A percentile compares a stretch with the other conserved stretches of the same genome.
phyloP scores from a whole-genome alignment of 2,329 filamentous ascomycete genomes.

The Sporothrix protearum region DNA sequence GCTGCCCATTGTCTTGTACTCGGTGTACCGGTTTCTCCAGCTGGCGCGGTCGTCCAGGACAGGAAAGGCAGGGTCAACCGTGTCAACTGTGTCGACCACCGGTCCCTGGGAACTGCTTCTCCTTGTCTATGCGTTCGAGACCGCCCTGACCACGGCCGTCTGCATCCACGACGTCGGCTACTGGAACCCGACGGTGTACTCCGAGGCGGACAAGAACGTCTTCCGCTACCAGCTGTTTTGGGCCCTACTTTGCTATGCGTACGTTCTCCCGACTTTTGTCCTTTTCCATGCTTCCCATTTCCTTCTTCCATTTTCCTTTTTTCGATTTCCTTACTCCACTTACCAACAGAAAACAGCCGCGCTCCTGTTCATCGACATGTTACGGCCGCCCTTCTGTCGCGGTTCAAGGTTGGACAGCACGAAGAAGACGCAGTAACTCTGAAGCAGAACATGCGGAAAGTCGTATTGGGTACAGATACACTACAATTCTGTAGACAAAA shows the following conservation, averaged over 20 bases:
- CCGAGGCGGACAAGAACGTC: constrained; percentile 43
- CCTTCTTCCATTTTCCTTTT: too few species aligned
- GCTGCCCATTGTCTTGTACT: constrained; percentile 50
- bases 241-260: constrained; percentile 53
- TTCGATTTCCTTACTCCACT: too few species aligned
- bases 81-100: constrained; percentile 33
- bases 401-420: constrained; percentile 39
- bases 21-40: constrained; percentile 41
- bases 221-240: constrained; percentile 51
- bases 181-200: constrained; percentile 48
- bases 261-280: constrained; percentile 37
- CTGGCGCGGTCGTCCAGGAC: neutral
- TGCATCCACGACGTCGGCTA: constrained; percentile 50
- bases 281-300: neutral
- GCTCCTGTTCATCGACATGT: constrained; percentile 55
- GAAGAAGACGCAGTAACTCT: constrained; percentile 42
- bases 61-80: too few species aligned
- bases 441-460: neutral
- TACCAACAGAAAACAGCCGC: constrained; percentile 39
- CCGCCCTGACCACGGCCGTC: constrained; percentile 49
- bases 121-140: constrained; percentile 51
- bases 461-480: neutral
- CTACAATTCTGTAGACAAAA: neutral
- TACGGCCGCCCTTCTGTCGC: constrained; percentile 47
- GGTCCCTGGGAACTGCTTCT: constrained; percentile 48